phyloP scores from a whole-genome alignment of 768 basidiomycete species.

The Kwoniella mangroviensis region DNA sequence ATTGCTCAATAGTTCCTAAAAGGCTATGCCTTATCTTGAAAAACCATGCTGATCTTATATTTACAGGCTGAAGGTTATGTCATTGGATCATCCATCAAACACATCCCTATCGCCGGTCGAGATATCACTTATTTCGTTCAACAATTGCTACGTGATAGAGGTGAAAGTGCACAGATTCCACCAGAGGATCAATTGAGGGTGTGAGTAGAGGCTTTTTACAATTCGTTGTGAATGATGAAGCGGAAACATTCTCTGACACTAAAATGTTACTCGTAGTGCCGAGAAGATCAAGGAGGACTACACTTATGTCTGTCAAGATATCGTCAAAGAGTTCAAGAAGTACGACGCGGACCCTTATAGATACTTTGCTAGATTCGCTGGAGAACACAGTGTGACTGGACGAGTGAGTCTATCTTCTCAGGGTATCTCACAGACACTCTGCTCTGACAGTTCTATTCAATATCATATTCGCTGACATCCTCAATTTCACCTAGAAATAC shows the following conservation, averaged over 20 bases:
- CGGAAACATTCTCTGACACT: neutral
- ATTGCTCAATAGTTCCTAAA: neutral
- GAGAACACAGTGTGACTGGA: conserved; percentile 89
- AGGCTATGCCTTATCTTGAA: neutral
- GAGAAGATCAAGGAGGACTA: conserved; percentile 96
- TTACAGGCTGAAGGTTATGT: conserved; percentile 89
- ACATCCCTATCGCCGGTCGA: conserved; percentile 96
- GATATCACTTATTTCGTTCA: conserved; percentile 97
- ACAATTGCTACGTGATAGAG: conserved; percentile 91
- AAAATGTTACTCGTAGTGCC: conserved; percentile 60
- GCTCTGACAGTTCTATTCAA: neutral
- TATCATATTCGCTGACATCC: neutral
- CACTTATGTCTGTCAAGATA: conserved; percentile 98
- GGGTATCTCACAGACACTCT: neutral
- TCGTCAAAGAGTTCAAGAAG: conserved; percentile 97
- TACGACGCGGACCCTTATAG: conserved; percentile 96
- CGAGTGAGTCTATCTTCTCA: conserved; percentile 64
- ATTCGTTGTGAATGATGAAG: neutral
- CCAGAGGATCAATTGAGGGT: conserved; percentile 92
- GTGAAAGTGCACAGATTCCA: conserved; percentile 85
- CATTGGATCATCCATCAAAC: conserved; percentile 97
- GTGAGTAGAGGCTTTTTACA: conserved; percentile 36
- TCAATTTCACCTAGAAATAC: conserved; percentile 73
- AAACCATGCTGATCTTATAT: neutral
- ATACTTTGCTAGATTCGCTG: conserved; percentile 90